A percentile compares a stretch with the other conserved stretches of the same genome.
These are phyloP conservation scores for Ichthyophthirius multifiliis DNA, from an alignment of 169 alveolate species.

Conservation along the genomic window DNA sequence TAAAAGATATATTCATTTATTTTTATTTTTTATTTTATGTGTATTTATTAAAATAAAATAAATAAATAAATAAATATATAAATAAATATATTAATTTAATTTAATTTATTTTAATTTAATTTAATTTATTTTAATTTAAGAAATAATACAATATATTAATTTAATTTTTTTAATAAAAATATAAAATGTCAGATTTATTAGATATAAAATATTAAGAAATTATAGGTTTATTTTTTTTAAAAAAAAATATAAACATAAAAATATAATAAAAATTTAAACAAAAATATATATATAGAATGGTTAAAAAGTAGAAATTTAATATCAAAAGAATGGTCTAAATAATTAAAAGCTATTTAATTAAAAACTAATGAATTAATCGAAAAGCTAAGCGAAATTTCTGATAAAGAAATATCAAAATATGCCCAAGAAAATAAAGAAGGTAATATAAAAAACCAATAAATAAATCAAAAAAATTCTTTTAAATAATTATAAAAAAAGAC, in stretches of 20 bases:
- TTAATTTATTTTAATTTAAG: too few relatives aligned
- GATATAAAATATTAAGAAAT: slow-evolving; percentile 2
- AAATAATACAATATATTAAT: too few relatives aligned
- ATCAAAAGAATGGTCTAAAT: neutral
- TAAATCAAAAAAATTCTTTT: too few relatives aligned
- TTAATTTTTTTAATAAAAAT: too few relatives aligned
- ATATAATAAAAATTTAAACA: neutral
- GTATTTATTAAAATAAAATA: too few relatives aligned
- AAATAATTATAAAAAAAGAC: neutral
- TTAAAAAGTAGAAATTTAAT: slow-evolving; percentile 1
- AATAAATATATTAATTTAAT: too few relatives aligned
- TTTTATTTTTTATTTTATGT: too few relatives aligned
- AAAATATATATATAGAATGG: neutral
- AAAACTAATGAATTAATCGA: neutral
- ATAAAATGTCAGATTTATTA: neutral
- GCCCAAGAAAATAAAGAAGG: neutral
- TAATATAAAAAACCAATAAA: neutral
- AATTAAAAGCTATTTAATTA: neutral
- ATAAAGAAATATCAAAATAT: neutral
- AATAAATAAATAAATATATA: too few relatives aligned
- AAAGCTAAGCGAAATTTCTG: neutral
- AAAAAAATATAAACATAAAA: neutral
- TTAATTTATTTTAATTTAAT: too few relatives aligned
- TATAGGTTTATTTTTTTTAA: neutral
- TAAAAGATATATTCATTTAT: too few relatives aligned